phyloP scores from a whole-genome alignment of 352 stramenopile genomes.

The Pythium aristosporum region DNA sequence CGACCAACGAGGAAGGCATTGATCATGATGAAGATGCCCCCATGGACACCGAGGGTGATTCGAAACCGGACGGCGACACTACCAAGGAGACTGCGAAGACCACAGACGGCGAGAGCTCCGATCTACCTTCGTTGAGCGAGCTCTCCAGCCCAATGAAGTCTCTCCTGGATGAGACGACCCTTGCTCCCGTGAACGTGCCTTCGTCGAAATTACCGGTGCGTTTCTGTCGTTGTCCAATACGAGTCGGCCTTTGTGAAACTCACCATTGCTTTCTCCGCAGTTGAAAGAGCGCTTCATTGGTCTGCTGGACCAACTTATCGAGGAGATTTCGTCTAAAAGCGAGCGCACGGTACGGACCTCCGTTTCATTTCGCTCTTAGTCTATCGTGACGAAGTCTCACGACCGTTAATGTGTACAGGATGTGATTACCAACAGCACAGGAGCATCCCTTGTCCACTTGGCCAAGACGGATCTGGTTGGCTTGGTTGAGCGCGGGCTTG shows the following conservation, averaged over 20 bases:
- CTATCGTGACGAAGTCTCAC: neutral
- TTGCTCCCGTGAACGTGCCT: neutral
- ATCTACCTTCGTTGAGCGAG: constrained; percentile 4
- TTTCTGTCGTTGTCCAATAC: neutral
- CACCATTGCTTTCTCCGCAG: constrained; percentile 16
- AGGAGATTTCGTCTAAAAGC: constrained; percentile 57
- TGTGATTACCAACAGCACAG: constrained; percentile 70
- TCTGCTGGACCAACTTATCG: constrained; percentile 58
- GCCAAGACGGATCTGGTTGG: constrained; percentile 68
- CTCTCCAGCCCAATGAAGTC: constrained; percentile 2
- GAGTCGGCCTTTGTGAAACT: neutral
- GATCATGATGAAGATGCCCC: constrained; percentile 1
- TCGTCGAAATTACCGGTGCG: constrained; percentile 13
- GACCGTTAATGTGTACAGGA: constrained; percentile 19
- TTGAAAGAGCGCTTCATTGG: constrained; percentile 55
- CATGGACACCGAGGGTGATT: constrained; percentile 5
- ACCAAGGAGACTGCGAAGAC: neutral
- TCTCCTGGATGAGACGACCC: neutral
- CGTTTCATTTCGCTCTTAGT: no score
- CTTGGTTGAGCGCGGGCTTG: constrained; percentile 56
- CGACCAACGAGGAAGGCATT: neutral
- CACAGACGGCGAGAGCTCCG: neutral
- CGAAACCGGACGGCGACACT: neutral
- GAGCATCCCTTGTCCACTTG: constrained; percentile 70
- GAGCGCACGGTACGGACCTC: constrained; percentile 37